Base-by-base conservation (phyloP, 73 alveolate genomes). In the Symbiodinium natans region DNA sequence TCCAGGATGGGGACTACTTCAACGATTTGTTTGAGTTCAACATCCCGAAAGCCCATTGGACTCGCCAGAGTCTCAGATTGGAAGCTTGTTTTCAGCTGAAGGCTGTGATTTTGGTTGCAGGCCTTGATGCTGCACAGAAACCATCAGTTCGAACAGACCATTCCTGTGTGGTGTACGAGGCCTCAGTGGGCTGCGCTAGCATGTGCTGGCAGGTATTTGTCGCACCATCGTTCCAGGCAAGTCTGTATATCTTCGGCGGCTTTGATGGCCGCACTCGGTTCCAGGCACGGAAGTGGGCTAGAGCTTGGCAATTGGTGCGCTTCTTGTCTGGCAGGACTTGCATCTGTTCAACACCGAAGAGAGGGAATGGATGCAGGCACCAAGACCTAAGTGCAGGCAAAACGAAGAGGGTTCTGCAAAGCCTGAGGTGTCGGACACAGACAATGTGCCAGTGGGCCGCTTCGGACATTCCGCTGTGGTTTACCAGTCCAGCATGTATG, bases 1-100 rank as follows among this genome's bases (percentile, higher is more conserved):
- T n/a, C n/a, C 99, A 99, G 93, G 99, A 99, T 29, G 99, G 99
- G 33, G 99, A 99, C 83, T 99, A 99, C 92, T 99, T 99, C 99
- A 99, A 99, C 86, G 99, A 99, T 87, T 56, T 99, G 38, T 99
- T 93, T 83, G 97, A 92, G 73, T 99, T 96, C 98, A 90, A 98
- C 77, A 99, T 99, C 15, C 88, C 83, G 25, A 48, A 74, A 48
- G 98, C 98, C 5, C 92, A 77, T 46, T 92, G 98, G 98, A 92
- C 98, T 0, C 98, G 98, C 10, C 17, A 2, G 73, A 10, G 52
- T 41, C 92, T 42, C 92, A 83, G 92, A 39, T 17, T 27, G 1
- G 38, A 63, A n/a, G 40, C 59, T 46, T 46, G 59, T 23, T 25
- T 63, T n/a, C n/a, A n/a, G n/a, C n/a, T n/a, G n/a, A 25, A 27